These are phyloP conservation scores for Canna indica DNA, from an alignment of 176 grass and related monocot genomes.

Conservation along the genomic window DNA sequence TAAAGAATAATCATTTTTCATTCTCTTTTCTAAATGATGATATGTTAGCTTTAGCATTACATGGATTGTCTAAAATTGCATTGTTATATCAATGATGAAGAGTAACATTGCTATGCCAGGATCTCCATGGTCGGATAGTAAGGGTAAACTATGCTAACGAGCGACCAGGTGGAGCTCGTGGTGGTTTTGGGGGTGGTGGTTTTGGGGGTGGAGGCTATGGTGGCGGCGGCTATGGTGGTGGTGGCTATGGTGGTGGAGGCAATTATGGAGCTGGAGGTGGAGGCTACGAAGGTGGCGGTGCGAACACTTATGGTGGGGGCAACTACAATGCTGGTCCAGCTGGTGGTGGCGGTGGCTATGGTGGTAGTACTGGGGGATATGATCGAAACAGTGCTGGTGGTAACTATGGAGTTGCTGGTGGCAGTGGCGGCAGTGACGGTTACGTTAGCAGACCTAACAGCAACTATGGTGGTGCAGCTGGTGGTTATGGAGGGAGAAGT, in stretches of 20 bases:
- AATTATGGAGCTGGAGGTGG: constrained; percentile 12
- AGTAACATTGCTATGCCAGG: constrained; percentile 16
- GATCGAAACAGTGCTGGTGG: neutral
- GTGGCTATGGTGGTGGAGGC: neutral
- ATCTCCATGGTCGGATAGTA: constrained; percentile 67
- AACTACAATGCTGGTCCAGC: neutral
- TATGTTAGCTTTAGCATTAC: neutral
- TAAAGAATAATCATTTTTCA: too few species aligned
- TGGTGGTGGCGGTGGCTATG: constrained; percentile 12
- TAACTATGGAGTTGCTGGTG: constrained; percentile 24
- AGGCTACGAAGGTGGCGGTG: neutral
- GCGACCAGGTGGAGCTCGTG: constrained; percentile 16
- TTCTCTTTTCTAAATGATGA: too few species aligned
- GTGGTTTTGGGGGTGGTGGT: constrained; percentile 5
- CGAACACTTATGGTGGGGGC: neutral
- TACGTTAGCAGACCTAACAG: constrained; percentile 10
- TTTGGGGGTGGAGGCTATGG: constrained; percentile 21
- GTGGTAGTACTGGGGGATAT: neutral
- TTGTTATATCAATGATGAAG: neutral
- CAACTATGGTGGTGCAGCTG: constrained; percentile 21
- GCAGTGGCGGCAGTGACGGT: neutral
- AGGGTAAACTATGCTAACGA: constrained; percentile 62
- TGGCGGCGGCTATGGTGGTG: neutral
- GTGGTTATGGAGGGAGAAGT: constrained; percentile 15
- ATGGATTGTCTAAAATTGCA: neutral